Evolutionary conservation across 2,329 filamentous ascomycete genomes (phyloP), one percentile per base, ranked within the genome.

Genomic region (Pseudonectria buxi): DNA sequence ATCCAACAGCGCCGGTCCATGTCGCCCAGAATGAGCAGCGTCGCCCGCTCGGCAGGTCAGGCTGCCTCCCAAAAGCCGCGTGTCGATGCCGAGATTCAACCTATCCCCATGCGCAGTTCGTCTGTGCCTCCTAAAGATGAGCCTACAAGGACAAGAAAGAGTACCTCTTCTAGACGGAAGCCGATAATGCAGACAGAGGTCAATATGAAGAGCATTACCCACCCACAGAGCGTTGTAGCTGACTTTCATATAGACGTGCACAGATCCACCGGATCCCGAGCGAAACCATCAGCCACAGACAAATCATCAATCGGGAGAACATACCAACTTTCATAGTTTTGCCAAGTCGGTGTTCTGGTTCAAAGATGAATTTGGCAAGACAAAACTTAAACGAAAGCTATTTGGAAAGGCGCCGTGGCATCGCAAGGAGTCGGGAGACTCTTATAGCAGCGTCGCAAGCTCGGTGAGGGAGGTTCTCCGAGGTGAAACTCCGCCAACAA

Each of bases 401-500:
- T 69, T 71, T 33, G 56, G 61, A 5, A 64, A 53, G 27, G 56
- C 59, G 9, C 61, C 62, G 3, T 68, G 65, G 63, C 53, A 56
- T 28, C 58, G 60, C 4, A 67, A 63, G 37, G 45, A 54, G 13
- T 68, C 65, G 1, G 50, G 35, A 7, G 57, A 57, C 4, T 67
- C 67, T 1, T 45, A 52, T 14, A 58, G 46, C 40, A 68, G 58
- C 33, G 54, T 59, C n/a, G 55, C 62, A 9, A 69, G 65, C 41
- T 69, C 66, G 4, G 44, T 68, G 7, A 55, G 58, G 18, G 60
- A 64, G 9, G 48, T 65, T 5, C 50, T 68, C 26, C 56, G 54
- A n/a, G 62, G 61, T 12, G 45, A 46, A 15, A 63, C 61, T 4
- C 61, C 59, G 2, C 52, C 55, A 13, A 41, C 44, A 6, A 59